These are phyloP conservation scores for Raphanus sativus DNA, from an alignment of 345 rosid species.

Conservation along the genomic window DNA sequence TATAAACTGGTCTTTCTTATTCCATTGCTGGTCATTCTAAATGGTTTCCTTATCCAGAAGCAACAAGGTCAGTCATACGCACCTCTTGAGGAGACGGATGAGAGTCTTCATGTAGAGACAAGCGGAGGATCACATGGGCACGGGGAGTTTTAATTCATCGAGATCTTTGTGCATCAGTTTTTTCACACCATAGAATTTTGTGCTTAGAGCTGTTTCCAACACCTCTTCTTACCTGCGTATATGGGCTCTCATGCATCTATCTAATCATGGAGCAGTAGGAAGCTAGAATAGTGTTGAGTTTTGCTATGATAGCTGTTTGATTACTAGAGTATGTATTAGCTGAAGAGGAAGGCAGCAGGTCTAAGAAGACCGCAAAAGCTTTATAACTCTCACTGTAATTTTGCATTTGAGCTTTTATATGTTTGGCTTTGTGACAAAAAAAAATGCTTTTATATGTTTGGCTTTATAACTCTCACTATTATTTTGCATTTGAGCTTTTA, in stretches of 20 bases:
- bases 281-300: background rate
- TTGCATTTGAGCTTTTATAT: too few species aligned
- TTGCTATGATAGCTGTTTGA: too few species aligned
- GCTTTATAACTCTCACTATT: too few species aligned
- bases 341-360: background rate
- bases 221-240: slow-evolving; percentile 94
- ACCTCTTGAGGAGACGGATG: slow-evolving; percentile 63
- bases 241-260: slow-evolving; percentile 89
- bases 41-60: slow-evolving; percentile 51
- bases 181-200: slow-evolving; percentile 95
- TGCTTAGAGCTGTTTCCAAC: slow-evolving; percentile 97
- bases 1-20: background rate
- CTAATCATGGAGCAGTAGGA: background rate
- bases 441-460: too few species aligned
- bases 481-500: too few species aligned
- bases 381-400: too few species aligned
- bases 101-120: slow-evolving; percentile 62
- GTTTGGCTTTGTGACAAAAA: too few species aligned
- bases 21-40: background rate
- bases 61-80: slow-evolving; percentile 79
- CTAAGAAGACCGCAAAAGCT: too few species aligned
- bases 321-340: too few species aligned
- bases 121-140: slow-evolving; percentile 66
- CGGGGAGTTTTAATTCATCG: slow-evolving; percentile 92
- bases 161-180: slow-evolving; percentile 91